phyloP scores from a whole-genome alignment of 2,329 filamentous ascomycete species.

The Aspergillus brunneoviolaceus region DNA sequence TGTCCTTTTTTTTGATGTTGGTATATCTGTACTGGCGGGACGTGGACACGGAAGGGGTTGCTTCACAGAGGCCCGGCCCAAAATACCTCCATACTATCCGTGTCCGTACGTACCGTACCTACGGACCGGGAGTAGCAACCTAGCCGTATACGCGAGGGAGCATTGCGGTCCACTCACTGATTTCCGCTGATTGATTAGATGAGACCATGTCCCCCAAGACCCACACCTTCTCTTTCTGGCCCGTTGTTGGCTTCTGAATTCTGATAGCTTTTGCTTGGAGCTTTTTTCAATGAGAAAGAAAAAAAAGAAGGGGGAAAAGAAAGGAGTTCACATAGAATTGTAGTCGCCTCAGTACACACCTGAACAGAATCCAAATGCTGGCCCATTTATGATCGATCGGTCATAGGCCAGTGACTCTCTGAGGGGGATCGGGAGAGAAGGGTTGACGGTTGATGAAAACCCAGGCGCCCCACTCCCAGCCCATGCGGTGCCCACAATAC shows the following conservation, averaged over 20 bases:
- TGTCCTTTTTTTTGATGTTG: too few relatives aligned
- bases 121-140: background rate
- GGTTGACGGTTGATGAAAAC: slow-evolving; percentile 7
- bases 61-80: too few relatives aligned
- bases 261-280: slow-evolving; percentile 7
- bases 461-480: background rate
- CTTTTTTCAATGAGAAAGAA: background rate
- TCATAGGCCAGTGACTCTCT: background rate
- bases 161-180: background rate
- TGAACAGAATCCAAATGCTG: background rate
- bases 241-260: background rate
- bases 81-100: too few relatives aligned
- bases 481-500: slow-evolving; percentile 5
- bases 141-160: background rate
- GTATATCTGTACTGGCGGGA: background rate
- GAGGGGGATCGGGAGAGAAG: background rate
- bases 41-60: too few relatives aligned
- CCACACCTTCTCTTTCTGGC: background rate
- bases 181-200: slow-evolving; percentile 16
- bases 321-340: background rate
- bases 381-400: background rate
- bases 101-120: too few relatives aligned
- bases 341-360: background rate
- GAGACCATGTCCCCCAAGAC: background rate
- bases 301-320: too few relatives aligned